Base-by-base conservation (phyloP, 2,329 filamentous ascomycete species). In the Orbilia javanica region DNA sequence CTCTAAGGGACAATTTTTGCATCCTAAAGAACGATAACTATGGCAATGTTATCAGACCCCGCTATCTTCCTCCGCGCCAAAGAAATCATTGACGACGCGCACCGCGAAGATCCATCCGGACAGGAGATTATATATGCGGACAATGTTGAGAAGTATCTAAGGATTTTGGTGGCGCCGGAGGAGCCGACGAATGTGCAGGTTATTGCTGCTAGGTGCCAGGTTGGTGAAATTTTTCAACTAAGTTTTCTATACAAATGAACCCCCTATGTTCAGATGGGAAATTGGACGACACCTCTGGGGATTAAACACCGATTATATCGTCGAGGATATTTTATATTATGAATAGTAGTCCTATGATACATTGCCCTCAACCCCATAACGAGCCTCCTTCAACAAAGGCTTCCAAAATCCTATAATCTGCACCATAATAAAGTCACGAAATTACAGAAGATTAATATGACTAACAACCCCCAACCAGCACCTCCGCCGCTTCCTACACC, bases 401-500 rank as follows among this genome's bases (percentile, higher is more conserved):
- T 36, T 36, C 13, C 13, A 36, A 4, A 31, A 31, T 11, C 13
- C 7, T 11, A 36, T 36, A 36, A 36, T 11, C 34, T 36, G 10
- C 13, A 36, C 34, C 7, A 36, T 36, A 11, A 11, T 10, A 7
- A 2, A 10, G 13, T 10, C 34, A 2, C 34, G 10, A 10, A 36
- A 8, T 36, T 36, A 11, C 34, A 36, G 6, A 36, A 36, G 10
- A 36, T 15, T 3, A 15, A 39, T 39, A 39, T 15, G 2, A 11
- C 36, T 39, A 39, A 25, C 31, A 29, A 42, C 18, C 31, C 25
- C 42, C 42, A 4, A 39, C 18, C 44, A 74, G 70, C 70, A 74
- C 44, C 70, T 74, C 70, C 70, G 70, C 52, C 70, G 70, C 25
- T 74, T 74, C 70, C 63, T 67, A 1, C 70, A 74, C 63, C 63